Percentiles rank a stretch among this genome's conserved stretches.
phyloP scores from a whole-genome alignment of 106 monocot genomes.

The Dioscorea zingiberensis region DNA sequence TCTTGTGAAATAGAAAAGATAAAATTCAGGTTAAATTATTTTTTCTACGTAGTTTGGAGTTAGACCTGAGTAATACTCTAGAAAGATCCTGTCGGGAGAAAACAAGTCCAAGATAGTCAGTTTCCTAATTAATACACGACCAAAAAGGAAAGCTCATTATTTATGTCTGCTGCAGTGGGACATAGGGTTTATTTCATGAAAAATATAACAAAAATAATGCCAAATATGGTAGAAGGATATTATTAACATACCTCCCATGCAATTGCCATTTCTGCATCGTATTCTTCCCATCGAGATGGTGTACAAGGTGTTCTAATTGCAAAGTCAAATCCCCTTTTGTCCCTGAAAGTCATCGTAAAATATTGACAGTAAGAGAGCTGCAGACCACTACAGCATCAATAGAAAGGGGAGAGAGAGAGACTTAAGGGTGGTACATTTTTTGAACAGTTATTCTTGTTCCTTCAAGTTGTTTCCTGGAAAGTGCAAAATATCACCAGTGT shows the following conservation, averaged over 20 bases:
- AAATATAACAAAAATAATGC: too few species aligned
- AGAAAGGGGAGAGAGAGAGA: not conserved
- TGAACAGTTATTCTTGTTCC: slow-evolving; percentile 89
- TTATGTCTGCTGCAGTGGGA: too few species aligned
- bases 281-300: slow-evolving; percentile 85
- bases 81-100: too few species aligned
- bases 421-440: slow-evolving; percentile 46
- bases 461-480: slow-evolving; percentile 67
- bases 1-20: too few species aligned
- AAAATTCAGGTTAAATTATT: too few species aligned
- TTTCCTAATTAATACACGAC: too few species aligned
- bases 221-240: too few species aligned
- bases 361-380: slow-evolving; percentile 8
- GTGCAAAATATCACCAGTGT: not conserved
- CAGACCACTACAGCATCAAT: not conserved
- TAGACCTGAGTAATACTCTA: too few species aligned
- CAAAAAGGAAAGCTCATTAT: too few species aligned
- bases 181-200: too few species aligned
- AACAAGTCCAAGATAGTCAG: too few species aligned
- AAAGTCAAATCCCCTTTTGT: slow-evolving; percentile 84
- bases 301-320: slow-evolving; percentile 91
- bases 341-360: slow-evolving; percentile 39
- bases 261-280: slow-evolving; percentile 70
- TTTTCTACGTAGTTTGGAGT: too few species aligned
- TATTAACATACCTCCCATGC: slow-evolving; percentile 73